Conservation (phyloP, 2,329 filamentous ascomycete species). For the Acephala macrosclerotiorum region DNA sequence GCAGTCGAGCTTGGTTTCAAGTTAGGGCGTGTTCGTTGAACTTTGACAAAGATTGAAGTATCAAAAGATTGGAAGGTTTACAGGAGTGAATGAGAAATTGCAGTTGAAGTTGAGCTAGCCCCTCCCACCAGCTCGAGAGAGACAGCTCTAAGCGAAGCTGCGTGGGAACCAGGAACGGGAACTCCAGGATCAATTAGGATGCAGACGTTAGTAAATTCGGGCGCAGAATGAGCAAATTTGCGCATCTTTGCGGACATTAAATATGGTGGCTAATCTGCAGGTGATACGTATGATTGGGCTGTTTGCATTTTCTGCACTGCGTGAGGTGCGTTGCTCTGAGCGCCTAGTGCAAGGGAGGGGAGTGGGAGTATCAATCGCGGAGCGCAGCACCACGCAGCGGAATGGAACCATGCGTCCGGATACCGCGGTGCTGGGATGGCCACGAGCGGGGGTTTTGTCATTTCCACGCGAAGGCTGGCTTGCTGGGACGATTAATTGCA, state of each 20-base stretch:
- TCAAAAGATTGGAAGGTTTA: neutral
- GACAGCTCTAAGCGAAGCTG: too few species aligned
- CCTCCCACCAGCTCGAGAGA: too few species aligned
- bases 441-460: neutral
- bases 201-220: neutral
- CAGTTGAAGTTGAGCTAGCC: too few species aligned
- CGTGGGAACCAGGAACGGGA: neutral
- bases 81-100: neutral
- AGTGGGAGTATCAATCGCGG: neutral
- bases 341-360: neutral
- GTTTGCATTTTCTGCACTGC: too few species aligned
- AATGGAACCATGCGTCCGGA: neutral
- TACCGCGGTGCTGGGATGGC: neutral
- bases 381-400: neutral
- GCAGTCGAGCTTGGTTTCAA: too few species aligned
- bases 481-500: too few species aligned
- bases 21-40: too few species aligned
- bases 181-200: neutral
- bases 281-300: neutral
- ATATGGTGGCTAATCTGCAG: neutral
- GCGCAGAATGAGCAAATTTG: neutral
- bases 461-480: neutral
- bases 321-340: too few species aligned
- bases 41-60: neutral
- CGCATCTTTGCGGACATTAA: constrained; percentile 1